Percentiles rank a stretch among this genome's conserved stretches.
These are phyloP conservation scores for Vicia villosa DNA, from an alignment of 306 rosid species.

Conservation along the genomic window DNA sequence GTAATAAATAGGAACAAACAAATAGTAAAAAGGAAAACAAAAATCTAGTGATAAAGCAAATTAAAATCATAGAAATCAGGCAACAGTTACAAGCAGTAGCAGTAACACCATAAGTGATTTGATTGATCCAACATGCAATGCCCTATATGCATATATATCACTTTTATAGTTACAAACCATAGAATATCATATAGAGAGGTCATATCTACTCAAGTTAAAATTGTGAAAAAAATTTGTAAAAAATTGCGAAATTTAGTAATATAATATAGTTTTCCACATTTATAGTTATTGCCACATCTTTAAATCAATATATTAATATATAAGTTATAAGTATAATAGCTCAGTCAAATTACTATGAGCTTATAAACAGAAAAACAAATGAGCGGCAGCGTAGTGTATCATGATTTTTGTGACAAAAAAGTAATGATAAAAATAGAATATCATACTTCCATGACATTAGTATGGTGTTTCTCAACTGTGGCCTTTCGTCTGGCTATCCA, in stretches of 20 bases:
- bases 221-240: neutral
- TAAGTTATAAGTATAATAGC: neutral
- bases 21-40: neutral
- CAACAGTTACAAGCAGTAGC: neutral
- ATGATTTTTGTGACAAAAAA: neutral
- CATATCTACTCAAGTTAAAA: neutral
- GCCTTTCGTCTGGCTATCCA: conserved; percentile 65
- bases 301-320: conserved; percentile 8
- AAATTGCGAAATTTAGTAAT: too few relatives aligned
- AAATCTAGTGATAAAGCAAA: neutral
- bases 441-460: conserved; percentile 67
- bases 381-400: neutral
- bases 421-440: conserved; percentile 15
- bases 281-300: neutral
- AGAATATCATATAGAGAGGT: neutral
- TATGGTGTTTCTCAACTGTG: conserved; percentile 44
- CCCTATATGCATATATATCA: neutral
- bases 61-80: conserved; percentile 9
- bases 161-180: neutral
- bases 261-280: too few relatives aligned
- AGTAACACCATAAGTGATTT: conserved; percentile 13
- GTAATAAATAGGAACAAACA: conserved; percentile 15
- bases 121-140: conserved; percentile 11
- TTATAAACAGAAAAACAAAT: neutral
- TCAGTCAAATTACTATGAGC: neutral